These are phyloP conservation scores for Melampsora americana DNA, from an alignment of 1,284 basidiomycete genomes.

Conservation along the genomic window DNA sequence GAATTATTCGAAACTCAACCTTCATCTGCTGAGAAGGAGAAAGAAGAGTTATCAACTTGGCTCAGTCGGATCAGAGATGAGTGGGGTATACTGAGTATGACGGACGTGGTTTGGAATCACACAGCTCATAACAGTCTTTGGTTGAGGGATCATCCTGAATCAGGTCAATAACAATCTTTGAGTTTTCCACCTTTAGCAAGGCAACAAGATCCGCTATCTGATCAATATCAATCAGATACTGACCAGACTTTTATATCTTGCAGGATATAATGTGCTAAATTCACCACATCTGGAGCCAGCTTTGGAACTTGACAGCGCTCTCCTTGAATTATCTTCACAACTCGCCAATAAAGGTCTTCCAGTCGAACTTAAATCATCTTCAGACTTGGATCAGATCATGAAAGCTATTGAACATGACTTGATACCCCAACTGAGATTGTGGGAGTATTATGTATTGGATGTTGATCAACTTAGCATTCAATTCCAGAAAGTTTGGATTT, in stretches of 20 bases:
- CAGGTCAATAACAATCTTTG: constrained; percentile 61
- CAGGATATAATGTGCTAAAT: constrained; percentile 82
- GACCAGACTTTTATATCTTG: background rate
- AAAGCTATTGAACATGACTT: constrained; percentile 64
- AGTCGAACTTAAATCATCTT: constrained; percentile 63
- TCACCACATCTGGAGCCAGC: constrained; percentile 84
- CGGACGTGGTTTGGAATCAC: constrained; percentile 91
- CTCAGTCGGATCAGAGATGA: constrained; percentile 70
- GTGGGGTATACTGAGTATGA: constrained; percentile 80
- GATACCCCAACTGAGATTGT: constrained; percentile 66
- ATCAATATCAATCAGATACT: background rate
- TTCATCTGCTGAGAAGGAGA: constrained; percentile 57
- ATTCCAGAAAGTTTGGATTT: constrained; percentile 53
- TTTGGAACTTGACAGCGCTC: constrained; percentile 77
- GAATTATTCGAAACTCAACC: constrained; percentile 62
- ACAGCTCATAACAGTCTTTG: constrained; percentile 87
- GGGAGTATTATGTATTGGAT: constrained; percentile 89
- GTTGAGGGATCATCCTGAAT: constrained; percentile 89
- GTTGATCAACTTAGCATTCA: constrained; percentile 56
- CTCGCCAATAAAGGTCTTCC: constrained; percentile 68
- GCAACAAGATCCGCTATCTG: background rate
- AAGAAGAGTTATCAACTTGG: constrained; percentile 62
- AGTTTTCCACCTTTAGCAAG: background rate
- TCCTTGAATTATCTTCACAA: constrained; percentile 71
- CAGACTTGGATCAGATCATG: constrained; percentile 68